Percentiles rank a stretch among this genome's conserved stretches.
Conservation (phyloP, 2,329 filamentous ascomycete genomes). For the Ceratocystiopsis minuta region DNA sequence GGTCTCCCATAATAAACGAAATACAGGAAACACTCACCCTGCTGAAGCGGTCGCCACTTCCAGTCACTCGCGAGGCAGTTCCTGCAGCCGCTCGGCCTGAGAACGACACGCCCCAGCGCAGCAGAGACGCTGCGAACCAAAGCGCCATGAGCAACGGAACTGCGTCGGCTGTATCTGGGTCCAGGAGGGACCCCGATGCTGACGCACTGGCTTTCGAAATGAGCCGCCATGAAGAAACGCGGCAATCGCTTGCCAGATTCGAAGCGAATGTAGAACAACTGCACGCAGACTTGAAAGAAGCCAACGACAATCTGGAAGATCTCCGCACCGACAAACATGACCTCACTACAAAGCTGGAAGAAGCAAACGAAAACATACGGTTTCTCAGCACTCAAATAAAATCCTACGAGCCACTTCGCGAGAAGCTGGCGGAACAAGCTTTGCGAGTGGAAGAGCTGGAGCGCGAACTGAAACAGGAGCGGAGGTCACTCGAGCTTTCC, state of each 20-base stretch:
- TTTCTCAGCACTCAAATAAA: too few species aligned
- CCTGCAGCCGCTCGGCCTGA: too few species aligned
- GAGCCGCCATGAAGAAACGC: not conserved
- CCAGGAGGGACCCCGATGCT: not conserved
- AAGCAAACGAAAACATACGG: not conserved
- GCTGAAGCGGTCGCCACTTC: too few species aligned
- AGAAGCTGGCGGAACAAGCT: not conserved
- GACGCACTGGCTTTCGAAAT: not conserved
- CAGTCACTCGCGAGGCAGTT: too few species aligned
- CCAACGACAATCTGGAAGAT: not conserved
- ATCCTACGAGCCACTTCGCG: not conserved
- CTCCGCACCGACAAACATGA: not conserved
- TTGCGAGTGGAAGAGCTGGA: not conserved
- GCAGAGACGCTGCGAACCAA: too few species aligned
- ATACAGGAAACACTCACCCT: too few species aligned
- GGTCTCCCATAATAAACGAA: too few species aligned
- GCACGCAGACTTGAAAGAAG: not conserved
- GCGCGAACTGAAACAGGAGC: not conserved
- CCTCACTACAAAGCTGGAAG: not conserved
- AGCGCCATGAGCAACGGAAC: not conserved
- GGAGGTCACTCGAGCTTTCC: too few species aligned
- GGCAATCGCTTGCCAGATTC: not conserved
- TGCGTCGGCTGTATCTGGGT: too few species aligned
- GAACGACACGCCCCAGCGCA: too few species aligned
- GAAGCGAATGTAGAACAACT: not conserved